These are phyloP conservation scores for Geranomyces michiganensis DNA, from an alignment of 192 early-diverging fungal species.

Conservation along the genomic window DNA sequence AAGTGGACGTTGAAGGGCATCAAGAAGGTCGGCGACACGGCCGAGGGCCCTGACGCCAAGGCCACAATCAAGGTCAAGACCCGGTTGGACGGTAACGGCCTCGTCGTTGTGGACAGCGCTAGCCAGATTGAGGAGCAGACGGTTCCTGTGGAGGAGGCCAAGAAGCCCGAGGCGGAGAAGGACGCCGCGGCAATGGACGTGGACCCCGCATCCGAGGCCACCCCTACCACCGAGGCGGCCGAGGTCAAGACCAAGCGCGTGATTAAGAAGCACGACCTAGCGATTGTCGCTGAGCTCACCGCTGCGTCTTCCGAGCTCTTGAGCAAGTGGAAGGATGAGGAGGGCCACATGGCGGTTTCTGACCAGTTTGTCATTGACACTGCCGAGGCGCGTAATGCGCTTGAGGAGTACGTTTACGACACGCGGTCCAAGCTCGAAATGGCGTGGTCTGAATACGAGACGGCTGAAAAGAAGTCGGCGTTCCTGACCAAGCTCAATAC, in stretches of 20 bases:
- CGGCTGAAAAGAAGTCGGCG: slow-evolving; percentile 68
- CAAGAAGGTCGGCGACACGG: slow-evolving; percentile 38
- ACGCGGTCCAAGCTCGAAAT: slow-evolving; percentile 84
- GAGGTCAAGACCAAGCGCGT: slow-evolving; percentile 90
- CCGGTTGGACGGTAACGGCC: slow-evolving; percentile 77
- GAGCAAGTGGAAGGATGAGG: slow-evolving; percentile 70
- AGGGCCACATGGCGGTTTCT: slow-evolving; percentile 79
- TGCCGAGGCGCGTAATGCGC: slow-evolving; percentile 88
- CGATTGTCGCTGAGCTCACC: slow-evolving; percentile 66
- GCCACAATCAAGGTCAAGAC: slow-evolving; percentile 92
- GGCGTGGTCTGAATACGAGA: slow-evolving; percentile 74
- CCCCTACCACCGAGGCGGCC: slow-evolving; percentile 50
- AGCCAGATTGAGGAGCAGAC: slow-evolving; percentile 84
- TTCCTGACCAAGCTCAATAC: slow-evolving; percentile 72
- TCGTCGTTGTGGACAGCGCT: slow-evolving; percentile 73
- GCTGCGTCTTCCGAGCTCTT: slow-evolving; percentile 63
- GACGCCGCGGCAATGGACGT: slow-evolving; percentile 47
- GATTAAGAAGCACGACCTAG: slow-evolving; percentile 83
- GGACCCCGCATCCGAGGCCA: slow-evolving; percentile 18
- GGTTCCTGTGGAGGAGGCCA: slow-evolving; percentile 75
- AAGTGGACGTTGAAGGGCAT: slow-evolving; percentile 87
- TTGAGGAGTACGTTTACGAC: slow-evolving; percentile 99
- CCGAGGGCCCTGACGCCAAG: slow-evolving; percentile 57
- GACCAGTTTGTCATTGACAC: slow-evolving; percentile 94
- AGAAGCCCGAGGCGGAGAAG: slow-evolving; percentile 50